Percentiles rank a stretch among this genome's conserved stretches.
These are phyloP conservation scores for Pontederia paniculata DNA, from an alignment of 176 grass and related monocot genomes.

Conservation along the genomic window DNA sequence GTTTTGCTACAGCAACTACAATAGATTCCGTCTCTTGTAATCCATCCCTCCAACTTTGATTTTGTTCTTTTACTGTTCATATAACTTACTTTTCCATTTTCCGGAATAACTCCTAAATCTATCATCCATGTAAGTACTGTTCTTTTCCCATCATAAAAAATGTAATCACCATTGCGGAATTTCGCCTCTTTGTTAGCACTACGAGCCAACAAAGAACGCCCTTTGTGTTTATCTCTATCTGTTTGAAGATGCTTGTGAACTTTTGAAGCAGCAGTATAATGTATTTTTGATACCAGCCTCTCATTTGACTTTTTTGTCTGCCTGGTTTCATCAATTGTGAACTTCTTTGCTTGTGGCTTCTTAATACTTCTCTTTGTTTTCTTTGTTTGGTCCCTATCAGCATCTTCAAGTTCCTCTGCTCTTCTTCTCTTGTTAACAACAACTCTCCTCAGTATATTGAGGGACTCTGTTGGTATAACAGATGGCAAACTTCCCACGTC, in stretches of 20 bases:
- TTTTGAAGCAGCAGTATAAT: background rate
- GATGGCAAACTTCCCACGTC: conserved; percentile 8
- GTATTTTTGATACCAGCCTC: background rate
- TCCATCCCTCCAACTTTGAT: conserved; percentile 52
- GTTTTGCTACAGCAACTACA: conserved; percentile 87
- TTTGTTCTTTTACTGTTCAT: conserved; percentile 59
- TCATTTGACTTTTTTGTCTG: conserved; percentile 16
- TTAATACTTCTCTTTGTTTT: conserved; percentile 33
- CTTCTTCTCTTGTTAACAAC: conserved; percentile 64
- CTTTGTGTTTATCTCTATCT: conserved; percentile 26
- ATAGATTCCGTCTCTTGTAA: conserved; percentile 75
- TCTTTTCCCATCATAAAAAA: conserved; percentile 63
- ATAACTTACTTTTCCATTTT: conserved; percentile 59
- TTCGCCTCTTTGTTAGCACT: conserved; percentile 37
- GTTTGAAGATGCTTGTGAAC: conserved; percentile 4
- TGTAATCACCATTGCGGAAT: conserved; percentile 32
- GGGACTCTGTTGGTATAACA: conserved; percentile 52
- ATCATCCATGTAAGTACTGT: conserved; percentile 93
- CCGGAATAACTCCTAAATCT: conserved; percentile 62
- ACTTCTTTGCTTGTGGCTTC: conserved; percentile 27
- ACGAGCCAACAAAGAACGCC: conserved; percentile 66
- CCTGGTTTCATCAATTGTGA: conserved; percentile 17
- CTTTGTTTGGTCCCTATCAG: conserved; percentile 32
- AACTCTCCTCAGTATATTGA: conserved; percentile 73
- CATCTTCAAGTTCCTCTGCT: conserved; percentile 25